phyloP scores from a whole-genome alignment of 2,329 filamentous ascomycete genomes.

The Xylariaceae sp. region DNA sequence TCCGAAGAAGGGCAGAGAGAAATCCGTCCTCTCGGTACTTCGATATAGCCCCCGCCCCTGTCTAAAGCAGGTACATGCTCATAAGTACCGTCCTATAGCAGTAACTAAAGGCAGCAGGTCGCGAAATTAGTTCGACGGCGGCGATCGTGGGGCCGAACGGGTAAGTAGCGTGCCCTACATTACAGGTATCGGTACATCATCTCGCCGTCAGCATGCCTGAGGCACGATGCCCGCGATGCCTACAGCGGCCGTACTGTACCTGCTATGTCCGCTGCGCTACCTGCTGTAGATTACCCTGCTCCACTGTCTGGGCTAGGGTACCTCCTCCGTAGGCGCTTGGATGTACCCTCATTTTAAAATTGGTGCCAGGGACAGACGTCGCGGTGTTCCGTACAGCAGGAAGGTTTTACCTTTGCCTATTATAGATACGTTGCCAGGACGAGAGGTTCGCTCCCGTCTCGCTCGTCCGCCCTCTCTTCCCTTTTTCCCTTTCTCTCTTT shows the following conservation, averaged over 20 bases:
- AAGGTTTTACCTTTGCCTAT: constrained; percentile 14
- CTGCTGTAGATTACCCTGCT: constrained; percentile 1
- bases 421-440: constrained; percentile 15
- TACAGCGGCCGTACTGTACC: neutral
- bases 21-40: neutral
- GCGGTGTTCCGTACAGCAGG: neutral
- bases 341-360: constrained; percentile 29
- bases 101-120: constrained; percentile 13
- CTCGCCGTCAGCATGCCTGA: neutral
- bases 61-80: neutral
- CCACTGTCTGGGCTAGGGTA: constrained; percentile 8
- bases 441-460: neutral
- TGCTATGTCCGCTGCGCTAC: neutral
- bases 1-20: no score
- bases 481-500: constrained; percentile 2
- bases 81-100: neutral
- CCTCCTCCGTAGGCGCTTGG: constrained; percentile 6
- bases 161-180: neutral
- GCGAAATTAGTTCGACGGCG: constrained; percentile 27
- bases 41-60: no score
- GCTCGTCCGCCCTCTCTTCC: neutral
- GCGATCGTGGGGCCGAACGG: constrained; percentile 3
- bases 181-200: neutral
- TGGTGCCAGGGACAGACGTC: constrained; percentile 18
- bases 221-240: neutral